Evolutionary conservation across 768 basidiomycete genomes (phyloP), one percentile per base, ranked within the genome.

Genomic region (Nidularia sp.): DNA sequence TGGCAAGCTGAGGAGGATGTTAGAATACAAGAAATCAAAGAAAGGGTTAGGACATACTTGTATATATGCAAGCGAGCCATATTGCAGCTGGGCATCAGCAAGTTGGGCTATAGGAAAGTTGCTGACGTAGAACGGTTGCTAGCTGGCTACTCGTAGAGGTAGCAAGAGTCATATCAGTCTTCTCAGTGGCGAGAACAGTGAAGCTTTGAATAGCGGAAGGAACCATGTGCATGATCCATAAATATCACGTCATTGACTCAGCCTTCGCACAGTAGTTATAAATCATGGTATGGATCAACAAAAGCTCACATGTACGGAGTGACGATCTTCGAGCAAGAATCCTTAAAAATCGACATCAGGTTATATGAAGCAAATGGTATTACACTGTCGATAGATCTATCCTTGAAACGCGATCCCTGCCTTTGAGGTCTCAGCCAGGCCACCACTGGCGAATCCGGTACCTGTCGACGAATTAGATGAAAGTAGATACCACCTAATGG

Each of bases 401-500:
- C 90, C 92, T 63, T 95, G 92, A 73, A 98, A 96, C 0, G 92
- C 87, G 9, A 92, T 70, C 1, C 92, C 93, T 31, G 74, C 75
- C 65, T 81, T 87, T 35, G 81, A 85, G 0, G 89, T 88, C 70
- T 96, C 92, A n/a, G 93, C 92, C 57, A 93, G 68, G 5, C 95
- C 95, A n/a, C 95, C 94, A 49, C 90, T 89, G 6, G 95, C 93
- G 62, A 90, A 98, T 0, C 95, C 94, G 7, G 95, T 98, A 25
- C 92, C 90, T 93, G 7, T 15, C 47, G 46, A 12, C 9, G 6
- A 4, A 8, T 34, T 9, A 45, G 29, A 13, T 47, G 47, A 56
- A 25, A 47, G 33, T 8, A 34, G 22, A 31, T 0, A 4, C 8
- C 5, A 41, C 10, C 39, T 8, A 39, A 15, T 39, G 10, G 15